Conservation (phyloP, 148 eudicot genomes). For the Euryodendron excelsum region DNA sequence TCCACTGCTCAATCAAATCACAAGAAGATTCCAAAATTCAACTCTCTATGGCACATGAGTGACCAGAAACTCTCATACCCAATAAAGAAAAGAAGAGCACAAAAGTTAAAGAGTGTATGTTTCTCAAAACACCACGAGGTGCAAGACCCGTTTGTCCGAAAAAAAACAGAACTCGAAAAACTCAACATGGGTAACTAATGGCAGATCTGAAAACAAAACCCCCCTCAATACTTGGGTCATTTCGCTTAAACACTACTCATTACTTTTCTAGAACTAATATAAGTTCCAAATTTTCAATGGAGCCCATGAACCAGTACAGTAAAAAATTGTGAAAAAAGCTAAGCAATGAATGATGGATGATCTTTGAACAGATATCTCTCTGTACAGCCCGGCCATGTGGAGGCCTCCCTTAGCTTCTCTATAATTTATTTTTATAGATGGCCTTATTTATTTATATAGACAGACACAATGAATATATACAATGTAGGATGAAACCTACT, state of each 20-base stretch:
- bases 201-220: constrained; percentile 22
- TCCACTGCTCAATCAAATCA: constrained; percentile 12
- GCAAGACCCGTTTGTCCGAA: constrained; percentile 5
- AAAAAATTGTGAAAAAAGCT: background rate
- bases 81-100: no score
- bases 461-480: no score
- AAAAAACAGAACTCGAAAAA: background rate
- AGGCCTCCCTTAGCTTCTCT: background rate
- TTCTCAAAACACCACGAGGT: background rate
- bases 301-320: no score
- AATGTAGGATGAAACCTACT: no score
- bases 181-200: constrained; percentile 17
- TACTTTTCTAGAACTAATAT: background rate
- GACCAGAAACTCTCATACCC: background rate
- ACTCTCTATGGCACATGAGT: constrained; percentile 29
- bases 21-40: constrained; percentile 65
- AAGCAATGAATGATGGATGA: background rate
- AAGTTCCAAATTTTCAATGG: no score
- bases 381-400: constrained; percentile 44
- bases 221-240: constrained; percentile 21
- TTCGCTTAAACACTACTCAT: constrained; percentile 15
- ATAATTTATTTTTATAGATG: background rate
- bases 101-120: background rate
- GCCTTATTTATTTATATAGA: background rate
- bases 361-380: constrained; percentile 24